Conservation (phyloP, 768 basidiomycete genomes). For the Podaxis sp. region DNA sequence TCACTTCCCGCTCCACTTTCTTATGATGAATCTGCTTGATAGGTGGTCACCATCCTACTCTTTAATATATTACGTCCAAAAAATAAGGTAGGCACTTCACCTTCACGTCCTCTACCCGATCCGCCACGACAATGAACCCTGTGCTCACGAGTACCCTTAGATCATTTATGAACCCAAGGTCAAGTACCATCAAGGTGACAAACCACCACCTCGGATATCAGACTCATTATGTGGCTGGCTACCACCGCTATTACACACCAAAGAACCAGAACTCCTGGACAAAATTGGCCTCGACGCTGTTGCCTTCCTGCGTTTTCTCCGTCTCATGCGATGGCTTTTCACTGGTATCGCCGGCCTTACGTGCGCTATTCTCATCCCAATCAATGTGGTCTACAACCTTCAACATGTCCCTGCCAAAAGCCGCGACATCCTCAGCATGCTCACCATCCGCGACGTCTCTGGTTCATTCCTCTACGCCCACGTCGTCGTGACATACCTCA, state of each 20-base stretch:
- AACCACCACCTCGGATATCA: constrained; percentile 75
- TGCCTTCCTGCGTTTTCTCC: constrained; percentile 85
- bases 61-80: constrained; percentile 86
- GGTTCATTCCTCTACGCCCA: constrained; percentile 78
- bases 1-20: background rate
- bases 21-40: background rate
- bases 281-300: constrained; percentile 93
- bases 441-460: constrained; percentile 81
- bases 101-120: background rate
- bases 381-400: constrained; percentile 84
- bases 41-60: constrained; percentile 63
- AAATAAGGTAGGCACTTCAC: constrained; percentile 59
- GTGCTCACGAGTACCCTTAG: constrained; percentile 28
- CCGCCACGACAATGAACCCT: background rate
- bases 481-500: constrained; percentile 76
- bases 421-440: constrained; percentile 67
- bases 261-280: constrained; percentile 85
- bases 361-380: constrained; percentile 76
- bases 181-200: constrained; percentile 80
- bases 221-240: constrained; percentile 89
- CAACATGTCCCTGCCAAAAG: constrained; percentile 44
- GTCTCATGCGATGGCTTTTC: constrained; percentile 78
- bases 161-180: constrained; percentile 92
- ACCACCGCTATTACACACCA: constrained; percentile 74
- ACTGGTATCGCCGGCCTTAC: constrained; percentile 54